Percentiles rank a stretch among this genome's conserved stretches.
Conservation (phyloP, 2,329 filamentous ascomycete species). For the Penicillium hordei region DNA sequence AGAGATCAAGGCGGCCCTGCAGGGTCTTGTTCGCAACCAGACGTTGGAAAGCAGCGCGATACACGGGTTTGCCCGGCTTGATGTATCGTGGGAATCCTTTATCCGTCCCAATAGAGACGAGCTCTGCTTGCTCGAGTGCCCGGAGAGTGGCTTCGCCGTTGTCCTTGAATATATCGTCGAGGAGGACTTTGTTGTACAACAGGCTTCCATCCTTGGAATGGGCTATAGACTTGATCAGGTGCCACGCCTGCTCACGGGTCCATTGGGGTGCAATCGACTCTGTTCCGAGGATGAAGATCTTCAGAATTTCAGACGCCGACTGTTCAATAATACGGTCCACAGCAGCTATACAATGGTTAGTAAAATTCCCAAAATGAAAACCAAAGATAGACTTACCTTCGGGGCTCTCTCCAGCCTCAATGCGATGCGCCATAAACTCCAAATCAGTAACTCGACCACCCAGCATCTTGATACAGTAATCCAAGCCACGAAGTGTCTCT, state of each 20-base stretch:
- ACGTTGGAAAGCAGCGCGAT: conserved; percentile 75
- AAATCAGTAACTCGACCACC: conserved; percentile 94
- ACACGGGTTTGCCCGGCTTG: conserved; percentile 80
- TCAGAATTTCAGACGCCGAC: conserved; percentile 83
- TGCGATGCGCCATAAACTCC: conserved; percentile 85
- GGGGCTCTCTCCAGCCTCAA: conserved; percentile 83
- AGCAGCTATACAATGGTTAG: conserved; percentile 55
- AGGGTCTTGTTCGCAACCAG: conserved; percentile 72
- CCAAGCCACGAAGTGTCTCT: conserved; percentile 67
- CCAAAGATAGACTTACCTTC: conserved; percentile 44
- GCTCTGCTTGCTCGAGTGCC: conserved; percentile 77
- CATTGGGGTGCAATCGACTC: conserved; percentile 64
- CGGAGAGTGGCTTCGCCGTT: conserved; percentile 75
- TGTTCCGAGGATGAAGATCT: conserved; percentile 75
- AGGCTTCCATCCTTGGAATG: conserved; percentile 59
- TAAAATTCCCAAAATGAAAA: neutral
- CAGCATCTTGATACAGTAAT: conserved; percentile 75
- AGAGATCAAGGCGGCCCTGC: conserved; percentile 69
- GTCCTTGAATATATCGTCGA: conserved; percentile 71
- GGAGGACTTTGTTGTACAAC: conserved; percentile 81
- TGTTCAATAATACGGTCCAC: conserved; percentile 87
- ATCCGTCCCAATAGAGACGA: conserved; percentile 71
- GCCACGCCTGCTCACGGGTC: conserved; percentile 87
- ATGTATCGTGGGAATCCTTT: conserved; percentile 78
- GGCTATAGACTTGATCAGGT: conserved; percentile 76